A percentile compares a stretch with the other conserved stretches of the same genome.
These are phyloP conservation scores for Mediolabrus comicus DNA, from an alignment of 108 stramenopile genomes.

Conservation along the genomic window DNA sequence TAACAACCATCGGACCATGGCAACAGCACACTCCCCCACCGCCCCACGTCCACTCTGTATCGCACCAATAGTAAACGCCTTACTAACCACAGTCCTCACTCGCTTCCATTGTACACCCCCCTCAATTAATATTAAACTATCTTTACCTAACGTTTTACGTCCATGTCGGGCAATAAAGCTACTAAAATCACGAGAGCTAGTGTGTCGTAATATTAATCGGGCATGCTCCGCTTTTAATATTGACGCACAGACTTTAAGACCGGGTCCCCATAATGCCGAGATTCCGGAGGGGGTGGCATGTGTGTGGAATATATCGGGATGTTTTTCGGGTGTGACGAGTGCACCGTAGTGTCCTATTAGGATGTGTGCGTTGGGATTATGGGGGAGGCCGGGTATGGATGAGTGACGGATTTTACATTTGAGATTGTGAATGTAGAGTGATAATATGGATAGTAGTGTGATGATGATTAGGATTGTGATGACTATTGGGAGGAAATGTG, in stretches of 20 bases:
- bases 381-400: background rate
- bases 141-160: constrained; percentile 17
- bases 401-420: background rate
- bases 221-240: constrained; percentile 18
- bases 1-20: constrained; percentile 15
- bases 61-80: constrained; percentile 13
- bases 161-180: constrained; percentile 18
- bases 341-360: constrained; percentile 11
- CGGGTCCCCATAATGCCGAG: constrained; percentile 7
- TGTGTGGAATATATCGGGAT: background rate
- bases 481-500: background rate
- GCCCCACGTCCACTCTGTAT: background rate
- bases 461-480: background rate
- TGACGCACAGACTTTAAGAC: background rate
- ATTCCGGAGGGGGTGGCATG: constrained; percentile 19
- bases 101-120: constrained; percentile 15
- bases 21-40: constrained; percentile 5
- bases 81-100: constrained; percentile 2
- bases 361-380: background rate
- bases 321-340: background rate
- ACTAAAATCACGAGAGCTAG: constrained; percentile 11
- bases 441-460: no score
- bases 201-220: constrained; percentile 11
- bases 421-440: background rate
- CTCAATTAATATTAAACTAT: constrained; percentile 23